Evolutionary conservation across 139 green algal genomes (phyloP), one percentile per base, ranked within the genome.

Genomic region (Chlamydomonas incerta): DNA sequence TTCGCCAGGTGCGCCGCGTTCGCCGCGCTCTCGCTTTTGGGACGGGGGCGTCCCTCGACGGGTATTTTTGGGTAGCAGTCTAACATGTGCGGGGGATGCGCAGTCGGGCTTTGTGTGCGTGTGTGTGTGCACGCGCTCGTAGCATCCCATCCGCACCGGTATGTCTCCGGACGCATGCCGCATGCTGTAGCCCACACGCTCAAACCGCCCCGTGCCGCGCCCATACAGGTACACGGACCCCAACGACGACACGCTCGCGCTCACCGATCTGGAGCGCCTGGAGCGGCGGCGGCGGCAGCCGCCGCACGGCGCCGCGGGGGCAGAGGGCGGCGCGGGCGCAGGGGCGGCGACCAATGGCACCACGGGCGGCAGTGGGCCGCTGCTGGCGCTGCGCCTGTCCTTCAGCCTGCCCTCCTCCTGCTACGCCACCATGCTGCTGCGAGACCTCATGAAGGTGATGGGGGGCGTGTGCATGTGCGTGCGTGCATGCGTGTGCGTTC

Each of bases 361-460:
- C n/a, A n/a, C n/a, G n/a, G n/a, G n/a, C n/a, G n/a, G 47, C 55
- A 57, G 31, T 18, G 50, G 60, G 35, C 76, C 66, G n/a, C 67
- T 92, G 37, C 77, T 96, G 65, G 95, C 90, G 0, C 81, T 98
- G 62, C 77, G 87, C 23, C 81, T 99, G 71, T 34, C 57, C 5
- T 99, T 99, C 81, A 82, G 80, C 29, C 91, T 99, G 76, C 95
- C 96, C 3, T 50, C 95, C 0, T 96, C 93, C 14, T 92, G 83
- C 57, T 99, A 99, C 75, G 97, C 97, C 28, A 99, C 97, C 34
- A 99, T 99, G 97, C 87, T 98, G n/a, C 88, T 94, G 50, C 85
- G 96, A 1, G 95, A 98, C 90, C 83, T 98, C 4, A 97, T 89
- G 2, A 96, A 96, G 79, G 87, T 52, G 72, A 26, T 24, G 28